phyloP scores from a whole-genome alignment of 2,329 filamentous ascomycete genomes.

The Fusarium equiseti region DNA sequence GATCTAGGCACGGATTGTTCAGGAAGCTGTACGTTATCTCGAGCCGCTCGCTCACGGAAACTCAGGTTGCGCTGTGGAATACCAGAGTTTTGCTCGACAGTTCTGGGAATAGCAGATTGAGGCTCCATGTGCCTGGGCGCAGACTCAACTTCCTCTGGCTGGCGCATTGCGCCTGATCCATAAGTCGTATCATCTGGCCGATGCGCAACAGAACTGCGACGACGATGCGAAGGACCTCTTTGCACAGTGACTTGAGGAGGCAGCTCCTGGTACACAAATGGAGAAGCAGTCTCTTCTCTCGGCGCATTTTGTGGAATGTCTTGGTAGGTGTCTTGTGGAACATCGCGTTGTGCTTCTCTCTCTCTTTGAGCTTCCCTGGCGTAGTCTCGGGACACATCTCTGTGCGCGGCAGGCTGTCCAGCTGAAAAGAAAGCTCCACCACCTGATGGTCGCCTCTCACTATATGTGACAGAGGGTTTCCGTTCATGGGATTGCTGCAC shows the following conservation, averaged over 20 bases:
- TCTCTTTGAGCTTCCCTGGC: constrained; percentile 31
- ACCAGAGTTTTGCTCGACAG: constrained; percentile 53
- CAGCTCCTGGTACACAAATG: constrained; percentile 31
- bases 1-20: constrained; percentile 45
- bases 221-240: constrained; percentile 35
- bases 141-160: constrained; percentile 32
- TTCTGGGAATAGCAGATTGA: constrained; percentile 58
- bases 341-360: constrained; percentile 16
- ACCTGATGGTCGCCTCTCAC: constrained; percentile 34
- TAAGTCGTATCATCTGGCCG: constrained; percentile 38
- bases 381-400: constrained; percentile 29
- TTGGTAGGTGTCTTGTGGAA: constrained; percentile 20
- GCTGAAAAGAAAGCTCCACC: constrained; percentile 27
- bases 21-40: constrained; percentile 56
- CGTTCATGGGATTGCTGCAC: constrained; percentile 43
- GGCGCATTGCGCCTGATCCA: constrained; percentile 40
- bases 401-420: constrained; percentile 27
- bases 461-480: constrained; percentile 34
- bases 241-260: constrained; percentile 32
- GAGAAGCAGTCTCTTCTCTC: constrained; percentile 26
- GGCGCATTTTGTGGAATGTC: constrained; percentile 28
- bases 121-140: constrained; percentile 37
- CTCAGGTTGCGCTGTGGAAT: constrained; percentile 68
- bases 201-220: constrained; percentile 38
- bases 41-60: constrained; percentile 69